Base-by-base conservation (phyloP, 2,329 filamentous ascomycete genomes). In the Diaporthe nobilis region DNA sequence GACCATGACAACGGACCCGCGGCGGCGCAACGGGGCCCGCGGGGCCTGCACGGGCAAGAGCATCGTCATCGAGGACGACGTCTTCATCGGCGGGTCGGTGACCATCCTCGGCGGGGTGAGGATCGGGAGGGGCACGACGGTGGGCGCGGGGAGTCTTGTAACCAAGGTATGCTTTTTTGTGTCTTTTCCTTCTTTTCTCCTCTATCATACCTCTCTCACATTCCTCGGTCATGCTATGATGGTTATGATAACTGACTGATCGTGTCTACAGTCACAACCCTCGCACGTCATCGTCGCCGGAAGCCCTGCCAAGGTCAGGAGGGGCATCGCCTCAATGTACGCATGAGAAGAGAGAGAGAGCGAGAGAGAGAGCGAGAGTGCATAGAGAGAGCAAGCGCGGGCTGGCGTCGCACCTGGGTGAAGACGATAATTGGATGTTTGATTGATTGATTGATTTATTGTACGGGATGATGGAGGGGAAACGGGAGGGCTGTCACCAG, bases 101-200 rank as follows among this genome's bases (percentile, higher is more conserved):
- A 92, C 90, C 47, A 93, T 98, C 76, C 87, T 97, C 75, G 93
- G 94, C 0, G 95, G 95, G 10, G 91, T 96, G 39, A 95, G 88
- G 49, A 94, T 98, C 80, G 95, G 95, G 12, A 91, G 91, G 81
- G 95, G 95, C 6, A 91, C 90, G 74, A 94, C 94, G 0, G 90
- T 98, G 77, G 95, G 94, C 13, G 95, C 96, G 9, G 95, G 94
- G 20, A 94, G 94, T 79, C 92, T 98, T 51, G 95, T 98, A 31
- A 96, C 94, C 1, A 96, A 93, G 92, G 87, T 90, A 82, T 79
- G 86, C 81, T 63, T 70, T 39, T 9, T 31, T 31, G 1, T 39
- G 37, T 13, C 39, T 42, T 15, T 8, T 55, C 3, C 22, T 1
- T 13, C 39, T 71, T 3, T 15, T 44, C 2, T 44, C 10, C 1